phyloP scores from a whole-genome alignment of 140 eudicot genomes.

The Flaveria floridana region DNA sequence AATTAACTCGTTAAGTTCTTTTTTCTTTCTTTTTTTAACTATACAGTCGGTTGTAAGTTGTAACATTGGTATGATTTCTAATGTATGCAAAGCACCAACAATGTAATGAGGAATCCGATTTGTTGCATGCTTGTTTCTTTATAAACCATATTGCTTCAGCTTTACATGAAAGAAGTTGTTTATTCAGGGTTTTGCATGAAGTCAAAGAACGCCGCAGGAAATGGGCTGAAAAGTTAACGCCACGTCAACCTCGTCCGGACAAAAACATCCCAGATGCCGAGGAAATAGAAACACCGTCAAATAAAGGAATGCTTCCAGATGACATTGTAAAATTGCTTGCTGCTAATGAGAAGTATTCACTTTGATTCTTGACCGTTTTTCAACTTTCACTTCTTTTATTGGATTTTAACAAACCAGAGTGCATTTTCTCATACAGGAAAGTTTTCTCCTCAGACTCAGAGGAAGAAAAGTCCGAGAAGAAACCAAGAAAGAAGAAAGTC shows the following conservation, averaged over 20 bases:
- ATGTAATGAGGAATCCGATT: neutral
- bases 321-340: slow-evolving; percentile 80
- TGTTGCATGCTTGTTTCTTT: neutral
- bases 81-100: neutral
- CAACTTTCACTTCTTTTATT: neutral
- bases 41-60: neutral
- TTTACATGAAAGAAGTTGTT: neutral
- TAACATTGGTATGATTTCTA: neutral
- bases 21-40: neutral
- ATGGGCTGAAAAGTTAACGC: slow-evolving; percentile 76
- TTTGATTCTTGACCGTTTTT: neutral
- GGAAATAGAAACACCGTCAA: slow-evolving; percentile 37
- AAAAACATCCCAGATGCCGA: slow-evolving; percentile 41
- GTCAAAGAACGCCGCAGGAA: slow-evolving; percentile 83
- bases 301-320: slow-evolving; percentile 78
- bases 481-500: slow-evolving; percentile 61
- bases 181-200: slow-evolving; percentile 67
- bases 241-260: slow-evolving; percentile 40
- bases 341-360: slow-evolving; percentile 65
- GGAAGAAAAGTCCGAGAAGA: slow-evolving; percentile 59
- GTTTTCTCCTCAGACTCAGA: slow-evolving; percentile 64
- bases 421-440: slow-evolving; percentile 47
- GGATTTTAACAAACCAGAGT: neutral
- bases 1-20: neutral
- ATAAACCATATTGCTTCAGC: neutral